A percentile compares a stretch with the other conserved stretches of the same genome.
Conservation (phyloP, 2,329 filamentous ascomycete species). For the Penicillium oxalicum region DNA sequence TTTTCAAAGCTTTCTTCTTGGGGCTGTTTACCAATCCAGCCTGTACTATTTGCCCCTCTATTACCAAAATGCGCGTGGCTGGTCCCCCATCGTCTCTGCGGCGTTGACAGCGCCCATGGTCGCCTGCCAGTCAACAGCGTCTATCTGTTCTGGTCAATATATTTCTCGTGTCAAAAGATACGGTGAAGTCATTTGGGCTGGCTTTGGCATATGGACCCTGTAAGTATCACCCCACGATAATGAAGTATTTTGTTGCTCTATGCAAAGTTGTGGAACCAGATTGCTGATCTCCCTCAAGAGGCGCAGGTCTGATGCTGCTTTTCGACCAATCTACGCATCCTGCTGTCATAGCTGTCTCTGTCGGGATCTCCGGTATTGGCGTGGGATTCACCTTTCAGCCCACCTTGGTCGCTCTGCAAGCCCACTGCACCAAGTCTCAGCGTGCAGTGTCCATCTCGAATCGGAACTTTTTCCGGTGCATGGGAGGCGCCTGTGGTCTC, state of each 20-base stretch:
- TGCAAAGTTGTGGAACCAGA: no score
- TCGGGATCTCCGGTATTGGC: slow-evolving; percentile 49
- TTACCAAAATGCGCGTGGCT: slow-evolving; percentile 52
- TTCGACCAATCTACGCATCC: slow-evolving; percentile 44
- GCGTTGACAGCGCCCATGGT: slow-evolving; percentile 48
- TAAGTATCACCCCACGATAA: slow-evolving; percentile 14
- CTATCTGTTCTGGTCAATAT: slow-evolving; percentile 49
- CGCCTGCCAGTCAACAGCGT: slow-evolving; percentile 37
- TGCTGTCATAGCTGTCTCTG: slow-evolving; percentile 47
- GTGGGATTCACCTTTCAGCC: slow-evolving; percentile 51
- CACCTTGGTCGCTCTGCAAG: slow-evolving; percentile 53
- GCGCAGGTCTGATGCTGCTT: slow-evolving; percentile 48
- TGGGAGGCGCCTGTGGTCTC: slow-evolving; percentile 55
- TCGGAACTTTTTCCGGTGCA: slow-evolving; percentile 57
- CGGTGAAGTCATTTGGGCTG: slow-evolving; percentile 52
- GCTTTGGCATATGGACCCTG: slow-evolving; percentile 44
- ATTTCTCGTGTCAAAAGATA: slow-evolving; percentile 54
- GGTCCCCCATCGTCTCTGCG: slow-evolving; percentile 46
- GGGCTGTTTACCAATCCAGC: slow-evolving; percentile 54
- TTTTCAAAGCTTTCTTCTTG: slow-evolving; percentile 55
- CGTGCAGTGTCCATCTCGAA: slow-evolving; percentile 58
- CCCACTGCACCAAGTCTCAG: slow-evolving; percentile 51
- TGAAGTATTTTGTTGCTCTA: neutral
- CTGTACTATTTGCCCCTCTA: slow-evolving; percentile 59
- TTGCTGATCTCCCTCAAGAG: slow-evolving; percentile 25